Conservation (phyloP, 495 filamentous ascomycete species). For the Hypoxylon fuscum region DNA sequence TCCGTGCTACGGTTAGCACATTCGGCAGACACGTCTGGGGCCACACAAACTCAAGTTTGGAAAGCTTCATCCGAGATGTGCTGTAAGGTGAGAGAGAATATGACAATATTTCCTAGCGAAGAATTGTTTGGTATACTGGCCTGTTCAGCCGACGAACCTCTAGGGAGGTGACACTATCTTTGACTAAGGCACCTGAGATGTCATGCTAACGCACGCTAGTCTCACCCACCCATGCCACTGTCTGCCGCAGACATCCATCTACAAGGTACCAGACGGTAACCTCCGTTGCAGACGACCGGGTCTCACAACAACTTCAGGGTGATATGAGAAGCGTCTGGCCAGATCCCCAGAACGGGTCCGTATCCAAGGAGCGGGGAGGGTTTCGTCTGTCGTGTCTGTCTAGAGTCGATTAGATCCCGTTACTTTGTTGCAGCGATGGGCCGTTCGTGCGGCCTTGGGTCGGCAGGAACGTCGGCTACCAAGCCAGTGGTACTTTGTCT, state of each 20-base stretch:
- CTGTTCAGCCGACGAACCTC: constrained; percentile 14
- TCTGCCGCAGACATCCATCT: constrained; percentile 1
- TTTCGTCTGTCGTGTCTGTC: constrained; percentile 20
- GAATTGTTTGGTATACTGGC: constrained; percentile 5
- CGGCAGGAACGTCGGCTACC: constrained; percentile 16
- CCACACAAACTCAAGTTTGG: not conserved
- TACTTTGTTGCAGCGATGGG: constrained; percentile 13
- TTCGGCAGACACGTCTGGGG: constrained; percentile 12
- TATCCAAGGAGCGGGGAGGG: constrained; percentile 20
- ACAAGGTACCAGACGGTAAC: constrained; percentile 21
- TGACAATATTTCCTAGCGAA: constrained; percentile 18
- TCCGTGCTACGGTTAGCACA: constrained; percentile 31
- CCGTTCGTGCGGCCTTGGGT: constrained; percentile 9
- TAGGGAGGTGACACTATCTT: constrained; percentile 17
- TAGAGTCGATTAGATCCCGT: constrained; percentile 35
- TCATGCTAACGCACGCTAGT: constrained; percentile 33
- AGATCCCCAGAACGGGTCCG: constrained; percentile 14
- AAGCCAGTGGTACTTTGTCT: constrained; percentile 32
- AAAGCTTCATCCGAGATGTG: constrained; percentile 35
- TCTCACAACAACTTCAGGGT: constrained; percentile 25
- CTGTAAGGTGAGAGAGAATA: constrained; percentile 8
- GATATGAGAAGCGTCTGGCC: constrained; percentile 21
- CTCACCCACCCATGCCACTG: not conserved
- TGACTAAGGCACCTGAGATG: constrained; percentile 27
- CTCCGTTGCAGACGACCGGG: constrained; percentile 25